phyloP scores from a whole-genome alignment of 768 basidiomycete genomes.

The Punctularia strigosozonata region DNA sequence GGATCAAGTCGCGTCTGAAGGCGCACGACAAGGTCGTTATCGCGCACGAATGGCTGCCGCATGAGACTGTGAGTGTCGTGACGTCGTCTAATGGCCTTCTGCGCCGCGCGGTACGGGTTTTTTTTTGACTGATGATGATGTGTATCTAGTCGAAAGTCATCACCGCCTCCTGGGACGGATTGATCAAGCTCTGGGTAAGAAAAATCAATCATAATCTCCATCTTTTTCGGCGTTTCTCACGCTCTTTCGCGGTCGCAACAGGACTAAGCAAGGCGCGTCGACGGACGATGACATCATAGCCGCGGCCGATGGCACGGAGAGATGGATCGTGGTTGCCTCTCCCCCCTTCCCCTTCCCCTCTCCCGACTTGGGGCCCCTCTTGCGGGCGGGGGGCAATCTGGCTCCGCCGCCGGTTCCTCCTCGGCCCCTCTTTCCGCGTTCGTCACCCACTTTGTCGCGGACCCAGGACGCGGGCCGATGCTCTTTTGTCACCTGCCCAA shows the following conservation, averaged over 20 bases:
- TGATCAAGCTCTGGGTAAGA: constrained; percentile 95
- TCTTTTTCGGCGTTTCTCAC: background rate
- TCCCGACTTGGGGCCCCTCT: background rate
- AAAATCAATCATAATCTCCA: background rate
- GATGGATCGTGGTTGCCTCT: too few relatives aligned
- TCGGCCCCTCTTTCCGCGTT: background rate
- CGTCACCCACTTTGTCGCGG: background rate
- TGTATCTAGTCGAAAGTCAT: constrained; percentile 79
- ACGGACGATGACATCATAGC: too few relatives aligned
- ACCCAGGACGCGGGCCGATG: too few relatives aligned
- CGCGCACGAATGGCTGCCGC: constrained; percentile 94
- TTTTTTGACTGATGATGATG: constrained; percentile 10
- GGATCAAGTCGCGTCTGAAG: constrained; percentile 81
- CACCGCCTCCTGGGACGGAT: constrained; percentile 95
- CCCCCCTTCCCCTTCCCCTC: too few relatives aligned
- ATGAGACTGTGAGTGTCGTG: constrained; percentile 70
- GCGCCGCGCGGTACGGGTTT: too few relatives aligned
- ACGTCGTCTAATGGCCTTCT: constrained; percentile 7
- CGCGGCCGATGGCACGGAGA: too few relatives aligned
- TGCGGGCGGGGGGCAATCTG: background rate
- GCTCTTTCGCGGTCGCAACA: constrained; percentile 8
- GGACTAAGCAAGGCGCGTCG: too few relatives aligned
- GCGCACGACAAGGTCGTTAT: constrained; percentile 97
- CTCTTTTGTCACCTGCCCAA: too few relatives aligned
- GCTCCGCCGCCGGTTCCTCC: background rate